Evolutionary conservation across 106 monocot species (phyloP), one percentile per base, ranked within the genome.

Genomic region (Dioscorea dumetorum): DNA sequence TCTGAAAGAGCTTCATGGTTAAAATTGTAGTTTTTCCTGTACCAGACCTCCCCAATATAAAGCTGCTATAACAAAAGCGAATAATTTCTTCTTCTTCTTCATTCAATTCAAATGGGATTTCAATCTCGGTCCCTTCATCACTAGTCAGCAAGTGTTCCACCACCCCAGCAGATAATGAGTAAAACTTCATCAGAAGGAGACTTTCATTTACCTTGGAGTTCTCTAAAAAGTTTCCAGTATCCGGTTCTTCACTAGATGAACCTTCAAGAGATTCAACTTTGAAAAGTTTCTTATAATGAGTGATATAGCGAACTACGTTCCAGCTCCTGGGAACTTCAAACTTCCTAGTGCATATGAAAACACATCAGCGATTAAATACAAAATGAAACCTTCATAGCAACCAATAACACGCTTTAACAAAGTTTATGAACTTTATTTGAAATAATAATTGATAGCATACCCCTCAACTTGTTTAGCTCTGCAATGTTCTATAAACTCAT

Each of bases 401-500:
- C 41, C 41, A 41, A 41, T 6, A 41, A 8, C 10, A 10, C 6
- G 9, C 41, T 41, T 41, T 41, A 23, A 6, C 21, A 61, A 4
- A 61, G 22, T 23, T 23, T 60, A 13, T 13, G 8, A 60, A 60
- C 6, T 13, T 22, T 13, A 60, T 10, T 23, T 23, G 22, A 60
- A 60, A 8, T 18, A 54, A 16, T 13, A 18, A 54, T 54, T 15
- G 18, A 54, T 15, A 62, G 22, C 73, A 61, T 78, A 87, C 87
- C 80, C 77, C 15, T 83, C 87, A 57, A 75, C 5, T 1, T 49
- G 11, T 59, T 21, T 67, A 34, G 48, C 34, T 72, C 62, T 78
- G 77, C 87, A 87, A 12, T 51, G 72, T 12, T 63, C 57, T 7
- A 80, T 21, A 48, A 78, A 83, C 18, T 68, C 68, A 68, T 87